Evolutionary conservation across 768 basidiomycete genomes (phyloP).

Genomic region (Polyporus arcularius): DNA sequence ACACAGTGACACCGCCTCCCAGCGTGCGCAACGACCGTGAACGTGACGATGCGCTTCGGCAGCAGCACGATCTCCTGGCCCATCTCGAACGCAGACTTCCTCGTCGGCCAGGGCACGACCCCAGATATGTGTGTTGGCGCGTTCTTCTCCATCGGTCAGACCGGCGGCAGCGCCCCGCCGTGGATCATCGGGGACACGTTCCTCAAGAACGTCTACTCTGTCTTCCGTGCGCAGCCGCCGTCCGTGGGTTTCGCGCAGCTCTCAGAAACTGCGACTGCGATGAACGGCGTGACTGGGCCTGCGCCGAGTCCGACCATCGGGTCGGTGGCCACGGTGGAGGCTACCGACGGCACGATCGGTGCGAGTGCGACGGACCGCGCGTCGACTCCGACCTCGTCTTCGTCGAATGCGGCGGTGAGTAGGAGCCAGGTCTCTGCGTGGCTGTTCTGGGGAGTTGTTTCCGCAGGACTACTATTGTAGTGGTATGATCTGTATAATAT

Average conservation of each 20-base stretch:
- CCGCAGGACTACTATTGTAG: no score
- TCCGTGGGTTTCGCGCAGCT: slow-evolving; percentile 85
- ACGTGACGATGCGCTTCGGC: slow-evolving; percentile 73
- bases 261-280: slow-evolving; percentile 49
- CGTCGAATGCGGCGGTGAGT: no score
- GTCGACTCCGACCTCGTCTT: no score
- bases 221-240: slow-evolving; percentile 77
- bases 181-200: slow-evolving; percentile 96
- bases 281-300: slow-evolving; percentile 43
- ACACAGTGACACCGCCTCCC: background rate
- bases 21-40: slow-evolving; percentile 76
- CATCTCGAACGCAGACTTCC: slow-evolving; percentile 79
- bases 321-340: slow-evolving; percentile 46
- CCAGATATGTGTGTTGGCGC: slow-evolving; percentile 73
- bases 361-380: no score
- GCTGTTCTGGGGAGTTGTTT: no score
- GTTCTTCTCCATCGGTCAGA: slow-evolving; percentile 68
- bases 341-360: slow-evolving; percentile 8
- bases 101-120: slow-evolving; percentile 52
- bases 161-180: slow-evolving; percentile 51
- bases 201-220: slow-evolving; percentile 94
- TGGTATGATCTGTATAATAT: no score
- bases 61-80: slow-evolving; percentile 59
- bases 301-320: slow-evolving; percentile 64
- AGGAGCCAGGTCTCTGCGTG: no score